Base-by-base conservation (phyloP, 495 filamentous ascomycete species). In the Lophiotrema nucula region DNA sequence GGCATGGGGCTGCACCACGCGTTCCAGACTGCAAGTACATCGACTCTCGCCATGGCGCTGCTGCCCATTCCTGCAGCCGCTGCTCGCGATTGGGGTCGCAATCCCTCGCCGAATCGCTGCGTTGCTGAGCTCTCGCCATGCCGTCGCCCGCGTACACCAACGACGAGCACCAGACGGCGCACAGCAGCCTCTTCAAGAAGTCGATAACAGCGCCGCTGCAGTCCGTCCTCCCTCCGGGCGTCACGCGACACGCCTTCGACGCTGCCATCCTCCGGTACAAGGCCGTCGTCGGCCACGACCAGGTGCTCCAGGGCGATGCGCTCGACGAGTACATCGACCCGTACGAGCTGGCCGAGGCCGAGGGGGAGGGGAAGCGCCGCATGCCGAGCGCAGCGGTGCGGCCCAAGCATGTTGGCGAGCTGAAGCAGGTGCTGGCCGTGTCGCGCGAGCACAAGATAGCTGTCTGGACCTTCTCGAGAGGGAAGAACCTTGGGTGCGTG, bases 311-410 rank as follows among this genome's bases (percentile, higher is more conserved):
- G 26, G 65, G 64, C 44, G 62, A 69, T 25, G 68, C 65, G 1
- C 59, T 78, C 21, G 65, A 54, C 3, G 74, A 76, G 45, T 78
- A 78, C 66, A 71, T 76, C 44, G 74, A 76, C 43, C 75, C 75
- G 11, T 78, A 77, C 47, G 73, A 78, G 57, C 58, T 76, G 11
- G 52, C 62, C 42, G 47, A 68, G 64, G 58, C 58, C 60, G 48
- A 70, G 69, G 31, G 31, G 31, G 31, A n/a, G 8, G 58, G 58
- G 23, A 65, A 68, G 55, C 58, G 74, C 22, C 72, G 72, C 53
- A 67, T 73, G 22, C 74, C 75, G 3, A 72, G 72, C 62, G 74
- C 73, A 3, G 74, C 75, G 1, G 73, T 77, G 15, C 71, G 70
- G 68, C 58, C 58, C 13, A 62, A 62, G 58, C 45, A 27, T 24